Evolutionary conservation across 768 basidiomycete genomes (phyloP).

Genomic region (Phaffia tasmanica): DNA sequence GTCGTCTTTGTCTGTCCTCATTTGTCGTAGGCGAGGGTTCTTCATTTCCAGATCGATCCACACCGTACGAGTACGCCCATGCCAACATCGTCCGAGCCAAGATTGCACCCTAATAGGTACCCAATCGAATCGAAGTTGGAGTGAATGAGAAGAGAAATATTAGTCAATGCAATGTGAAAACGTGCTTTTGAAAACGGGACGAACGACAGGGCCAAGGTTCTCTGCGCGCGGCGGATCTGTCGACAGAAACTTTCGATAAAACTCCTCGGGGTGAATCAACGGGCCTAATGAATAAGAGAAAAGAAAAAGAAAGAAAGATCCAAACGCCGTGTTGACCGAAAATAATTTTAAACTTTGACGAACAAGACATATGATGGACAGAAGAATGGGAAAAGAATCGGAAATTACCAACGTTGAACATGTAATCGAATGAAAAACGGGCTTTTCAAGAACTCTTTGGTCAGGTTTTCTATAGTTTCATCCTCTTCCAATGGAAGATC

Average conservation of each 20-base stretch:
- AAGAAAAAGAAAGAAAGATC: slow-evolving; percentile 16
- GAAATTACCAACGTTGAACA: slow-evolving; percentile 55
- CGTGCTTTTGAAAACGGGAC: background rate
- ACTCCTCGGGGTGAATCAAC: slow-evolving; percentile 69
- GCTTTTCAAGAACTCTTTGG: slow-evolving; percentile 68
- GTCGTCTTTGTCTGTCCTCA: slow-evolving; percentile 42
- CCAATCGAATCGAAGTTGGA: background rate
- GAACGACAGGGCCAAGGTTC: slow-evolving; percentile 50
- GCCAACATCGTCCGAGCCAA: slow-evolving; percentile 68
- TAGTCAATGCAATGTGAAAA: background rate
- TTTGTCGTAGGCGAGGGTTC: slow-evolving; percentile 36
- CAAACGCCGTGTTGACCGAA: no score
- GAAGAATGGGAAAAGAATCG: background rate
- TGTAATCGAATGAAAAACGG: slow-evolving; percentile 75
- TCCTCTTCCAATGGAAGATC: slow-evolving; percentile 10
- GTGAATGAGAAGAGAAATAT: background rate
- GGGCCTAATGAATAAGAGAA: slow-evolving; percentile 49
- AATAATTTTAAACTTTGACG: no score
- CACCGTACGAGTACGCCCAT: slow-evolving; percentile 82
- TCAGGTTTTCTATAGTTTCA: slow-evolving; percentile 40
- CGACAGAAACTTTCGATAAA: slow-evolving; percentile 50
- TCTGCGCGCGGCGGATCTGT: slow-evolving; percentile 42
- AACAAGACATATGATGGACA: no score
- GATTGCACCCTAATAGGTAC: slow-evolving; percentile 46
- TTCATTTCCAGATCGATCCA: slow-evolving; percentile 64